Evolutionary conservation across 805 yeast species (phyloP).

Genomic region (Teunomyces atbi): DNA sequence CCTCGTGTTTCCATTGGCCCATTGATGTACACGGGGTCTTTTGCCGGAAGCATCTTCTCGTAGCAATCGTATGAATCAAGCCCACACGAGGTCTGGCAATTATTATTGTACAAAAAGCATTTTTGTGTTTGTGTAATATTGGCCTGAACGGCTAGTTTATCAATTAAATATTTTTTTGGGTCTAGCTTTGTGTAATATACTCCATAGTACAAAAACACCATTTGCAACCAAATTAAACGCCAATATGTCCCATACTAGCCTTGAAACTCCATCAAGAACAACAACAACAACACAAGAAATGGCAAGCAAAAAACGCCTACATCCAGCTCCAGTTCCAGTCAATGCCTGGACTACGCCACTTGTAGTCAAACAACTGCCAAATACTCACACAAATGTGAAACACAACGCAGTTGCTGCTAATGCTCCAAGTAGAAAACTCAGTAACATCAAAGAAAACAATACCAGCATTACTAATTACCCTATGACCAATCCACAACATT

Average conservation of each 20-base stretch:
- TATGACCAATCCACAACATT: not conserved
- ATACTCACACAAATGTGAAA: not conserved
- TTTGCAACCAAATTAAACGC: slow-evolving; percentile 3
- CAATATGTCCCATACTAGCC: not conserved
- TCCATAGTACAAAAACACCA: not conserved
- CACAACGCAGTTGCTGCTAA: not conserved
- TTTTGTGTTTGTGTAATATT: not conserved
- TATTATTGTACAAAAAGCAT: not conserved
- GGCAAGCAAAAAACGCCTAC: not conserved
- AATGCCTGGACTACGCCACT: slow-evolving; percentile 8
- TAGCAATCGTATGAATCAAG: not conserved
- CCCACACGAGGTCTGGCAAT: not conserved
- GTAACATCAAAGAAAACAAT: not conserved
- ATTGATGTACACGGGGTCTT: too few relatives aligned
- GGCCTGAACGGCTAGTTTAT: not conserved
- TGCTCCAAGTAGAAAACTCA: not conserved
- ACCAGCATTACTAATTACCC: too few relatives aligned
- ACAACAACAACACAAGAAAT: not conserved
- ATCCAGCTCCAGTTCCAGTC: slow-evolving; percentile 10
- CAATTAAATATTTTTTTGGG: too few relatives aligned
- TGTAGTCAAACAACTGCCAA: not conserved
- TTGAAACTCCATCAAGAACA: too few relatives aligned
- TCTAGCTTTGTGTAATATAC: not conserved
- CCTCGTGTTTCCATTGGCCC: too few relatives aligned
- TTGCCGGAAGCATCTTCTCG: too few relatives aligned